Evolutionary conservation across 2,329 filamentous ascomycete species (phyloP), one percentile per base, ranked within the genome.

Genomic region (Xylaria sp.): DNA sequence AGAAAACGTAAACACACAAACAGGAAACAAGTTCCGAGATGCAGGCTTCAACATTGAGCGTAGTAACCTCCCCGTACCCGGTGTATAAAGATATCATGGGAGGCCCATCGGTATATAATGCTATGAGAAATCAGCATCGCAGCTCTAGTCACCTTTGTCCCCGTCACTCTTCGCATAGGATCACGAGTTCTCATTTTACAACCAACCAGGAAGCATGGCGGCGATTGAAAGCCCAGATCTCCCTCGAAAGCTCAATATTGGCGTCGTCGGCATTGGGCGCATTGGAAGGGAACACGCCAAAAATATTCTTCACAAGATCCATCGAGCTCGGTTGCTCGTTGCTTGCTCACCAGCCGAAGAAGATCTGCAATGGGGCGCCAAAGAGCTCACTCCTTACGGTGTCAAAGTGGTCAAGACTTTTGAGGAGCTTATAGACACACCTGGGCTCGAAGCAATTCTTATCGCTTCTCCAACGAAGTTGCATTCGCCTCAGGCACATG

Each of bases 221-320:
- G n/a, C 51, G n/a, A 33, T 54, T 11, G 51, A 43, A 43, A 31
- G 4, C n/a, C 3, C 51, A 43, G 51, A 23, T n/a, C 51, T 54
- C 7, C 51, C 37, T 3, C 31, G 21, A 23, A 54, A 54, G 51
- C 51, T 54, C 37, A 54, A 54, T 11, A 38, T 54, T 9, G 51
- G 51, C 23, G 51, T 54, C 8, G 51, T 54, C n/a, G 51, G 37
- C 37, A 54, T 54, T 21, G 51, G 38, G n/a, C 38, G 51, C 38
- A 54, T 43, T 15, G 51, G 51, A 1, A 54, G 51, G n/a, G 51
- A 54, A 17, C 51, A 54, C 17, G 51, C 51, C 7, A 31, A 14
- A 25, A 54, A 54, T 25, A 11, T 54, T 1, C 51, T 54, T 54
- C 51, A 43, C 14, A 54, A 54, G 23, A 38, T 54, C 33, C 51